A percentile compares a stretch with the other conserved stretches of the same genome.
phyloP scores from a whole-genome alignment of 371 early-diverging fungal species.

The Gilbertella persicaria region DNA sequence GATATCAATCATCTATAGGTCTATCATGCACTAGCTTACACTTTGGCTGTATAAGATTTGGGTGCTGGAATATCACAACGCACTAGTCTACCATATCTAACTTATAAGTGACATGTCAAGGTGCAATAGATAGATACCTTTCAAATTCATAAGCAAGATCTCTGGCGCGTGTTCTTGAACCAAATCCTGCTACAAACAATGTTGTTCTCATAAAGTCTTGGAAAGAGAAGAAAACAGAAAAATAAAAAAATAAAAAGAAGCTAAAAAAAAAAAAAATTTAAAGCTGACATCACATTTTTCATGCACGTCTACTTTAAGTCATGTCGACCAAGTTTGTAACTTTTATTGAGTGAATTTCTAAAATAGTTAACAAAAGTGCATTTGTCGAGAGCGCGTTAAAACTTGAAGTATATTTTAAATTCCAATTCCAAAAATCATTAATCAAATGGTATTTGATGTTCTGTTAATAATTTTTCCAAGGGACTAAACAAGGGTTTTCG shows the following conservation, averaged over 20 bases:
- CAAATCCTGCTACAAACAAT: slow-evolving; percentile 78
- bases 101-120: too few species aligned
- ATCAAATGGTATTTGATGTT: too few species aligned
- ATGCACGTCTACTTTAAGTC: neutral
- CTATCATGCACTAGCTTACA: slow-evolving; percentile 63
- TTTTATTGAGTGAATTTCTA: too few species aligned
- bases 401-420: slow-evolving; percentile 13
- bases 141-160: slow-evolving; percentile 87
- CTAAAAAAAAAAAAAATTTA: slow-evolving; percentile 6
- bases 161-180: slow-evolving; percentile 68
- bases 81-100: slow-evolving; percentile 78
- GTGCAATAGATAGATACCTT: too few species aligned
- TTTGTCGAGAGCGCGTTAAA: too few species aligned
- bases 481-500: slow-evolving; percentile 50
- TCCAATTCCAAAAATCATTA: too few species aligned
- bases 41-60: slow-evolving; percentile 59
- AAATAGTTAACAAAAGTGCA: too few species aligned
- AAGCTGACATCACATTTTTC: slow-evolving; percentile 14
- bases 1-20: neutral
- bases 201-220: slow-evolving; percentile 45
- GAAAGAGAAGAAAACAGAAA: neutral
- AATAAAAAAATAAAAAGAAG: slow-evolving; percentile 3
- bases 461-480: slow-evolving; percentile 22
- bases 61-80: slow-evolving; percentile 87
- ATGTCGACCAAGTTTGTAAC: neutral